These are phyloP conservation scores for Thermochaetoides thermophila DNA, from an alignment of 495 filamentous ascomycete species.

Conservation along the genomic window DNA sequence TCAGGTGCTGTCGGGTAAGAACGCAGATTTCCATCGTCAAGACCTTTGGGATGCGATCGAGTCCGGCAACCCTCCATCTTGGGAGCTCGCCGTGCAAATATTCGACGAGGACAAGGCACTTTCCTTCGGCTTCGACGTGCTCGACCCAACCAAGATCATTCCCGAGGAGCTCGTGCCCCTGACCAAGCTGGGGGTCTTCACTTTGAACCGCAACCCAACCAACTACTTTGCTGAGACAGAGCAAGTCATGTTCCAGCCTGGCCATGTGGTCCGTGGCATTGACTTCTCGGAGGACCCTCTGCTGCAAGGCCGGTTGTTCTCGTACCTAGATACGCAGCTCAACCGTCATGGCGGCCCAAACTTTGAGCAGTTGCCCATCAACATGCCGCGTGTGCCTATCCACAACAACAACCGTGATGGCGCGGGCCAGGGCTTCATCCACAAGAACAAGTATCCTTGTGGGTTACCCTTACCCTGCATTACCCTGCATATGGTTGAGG, in stretches of 20 bases:
- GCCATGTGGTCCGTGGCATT: constrained; percentile 52
- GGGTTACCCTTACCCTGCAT: constrained; percentile 3
- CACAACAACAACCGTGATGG: constrained; percentile 69
- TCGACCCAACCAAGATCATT: constrained; percentile 65
- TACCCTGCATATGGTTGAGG: no score
- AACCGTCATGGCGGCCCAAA: constrained; percentile 61
- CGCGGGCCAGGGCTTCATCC: constrained; percentile 38
- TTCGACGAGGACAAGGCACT: constrained; percentile 52
- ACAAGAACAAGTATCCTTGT: constrained; percentile 35
- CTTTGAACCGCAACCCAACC: constrained; percentile 51
- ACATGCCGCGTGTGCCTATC: constrained; percentile 44
- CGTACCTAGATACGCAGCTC: constrained; percentile 61
- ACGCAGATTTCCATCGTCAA: constrained; percentile 80
- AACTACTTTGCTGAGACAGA: constrained; percentile 76
- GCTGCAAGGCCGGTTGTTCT: constrained; percentile 59
- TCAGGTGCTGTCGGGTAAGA: constrained; percentile 63
- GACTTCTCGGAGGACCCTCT: constrained; percentile 63
- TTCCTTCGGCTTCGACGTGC: constrained; percentile 53
- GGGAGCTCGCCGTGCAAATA: constrained; percentile 66
- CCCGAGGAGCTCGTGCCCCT: constrained; percentile 59
- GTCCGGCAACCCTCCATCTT: constrained; percentile 48
- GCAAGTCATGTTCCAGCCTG: constrained; percentile 50
- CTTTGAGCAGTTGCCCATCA: constrained; percentile 64
- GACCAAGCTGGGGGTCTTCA: constrained; percentile 49
- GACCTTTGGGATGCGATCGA: constrained; percentile 61